Evolutionary conservation across 2,329 filamentous ascomycete species (phyloP).

Genomic region (Saccharata proteae): DNA sequence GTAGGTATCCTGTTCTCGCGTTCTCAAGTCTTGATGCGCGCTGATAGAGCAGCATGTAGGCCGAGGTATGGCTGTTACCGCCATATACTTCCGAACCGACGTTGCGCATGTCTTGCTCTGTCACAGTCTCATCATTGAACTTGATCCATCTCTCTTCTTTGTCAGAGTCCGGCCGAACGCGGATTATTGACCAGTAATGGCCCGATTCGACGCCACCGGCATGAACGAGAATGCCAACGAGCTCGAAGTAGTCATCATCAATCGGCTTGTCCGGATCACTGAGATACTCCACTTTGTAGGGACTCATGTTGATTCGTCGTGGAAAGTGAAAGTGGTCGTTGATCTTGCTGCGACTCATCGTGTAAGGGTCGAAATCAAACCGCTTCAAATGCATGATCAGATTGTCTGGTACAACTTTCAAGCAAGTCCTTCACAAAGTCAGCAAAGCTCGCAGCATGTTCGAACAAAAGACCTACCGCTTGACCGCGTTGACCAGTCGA

Average conservation of each 20-base stretch:
- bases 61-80: slow-evolving; percentile 34
- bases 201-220: slow-evolving; percentile 86
- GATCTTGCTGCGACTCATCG: slow-evolving; percentile 77
- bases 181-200: slow-evolving; percentile 94
- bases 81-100: slow-evolving; percentile 52
- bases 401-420: slow-evolving; percentile 88
- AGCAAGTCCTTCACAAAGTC: slow-evolving; percentile 59
- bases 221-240: slow-evolving; percentile 92
- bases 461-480: no score
- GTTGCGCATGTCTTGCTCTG: slow-evolving; percentile 57
- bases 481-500: slow-evolving; percentile 79
- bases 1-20: slow-evolving; percentile 24
- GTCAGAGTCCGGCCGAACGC: slow-evolving; percentile 53
- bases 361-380: slow-evolving; percentile 69
- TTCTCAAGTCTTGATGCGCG: slow-evolving; percentile 52
- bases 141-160: slow-evolving; percentile 60
- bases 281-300: slow-evolving; percentile 79
- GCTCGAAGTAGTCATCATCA: slow-evolving; percentile 69
- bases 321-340: slow-evolving; percentile 93
- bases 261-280: slow-evolving; percentile 46
- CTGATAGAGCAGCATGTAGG: slow-evolving; percentile 98
- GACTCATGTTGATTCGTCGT: slow-evolving; percentile 67
- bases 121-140: slow-evolving; percentile 85
- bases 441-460: slow-evolving; percentile 8
- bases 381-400: slow-evolving; percentile 90